A percentile compares a stretch with the other conserved stretches of the same genome.
phyloP scores from a whole-genome alignment of 371 early-diverging fungal genomes.

The Mucor sp. region DNA sequence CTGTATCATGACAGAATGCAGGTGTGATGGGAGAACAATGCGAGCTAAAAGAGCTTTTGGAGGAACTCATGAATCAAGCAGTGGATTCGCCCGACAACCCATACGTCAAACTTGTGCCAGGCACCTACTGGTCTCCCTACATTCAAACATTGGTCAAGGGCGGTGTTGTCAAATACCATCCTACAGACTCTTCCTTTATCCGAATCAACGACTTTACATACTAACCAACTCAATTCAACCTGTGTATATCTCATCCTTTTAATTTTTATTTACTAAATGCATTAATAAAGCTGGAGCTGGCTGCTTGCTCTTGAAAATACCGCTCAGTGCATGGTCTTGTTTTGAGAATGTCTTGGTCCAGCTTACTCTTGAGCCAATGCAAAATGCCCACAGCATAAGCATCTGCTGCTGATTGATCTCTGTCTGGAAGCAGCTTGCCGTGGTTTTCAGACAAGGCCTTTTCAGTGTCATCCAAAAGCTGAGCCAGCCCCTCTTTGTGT shows the following conservation, averaged over 20 bases:
- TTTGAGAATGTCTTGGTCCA: slow-evolving; percentile 6
- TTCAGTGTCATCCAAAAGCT: neutral
- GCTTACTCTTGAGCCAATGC: slow-evolving; percentile 7
- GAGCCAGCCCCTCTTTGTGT: neutral
- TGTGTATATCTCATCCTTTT: neutral
- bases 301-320: slow-evolving; percentile 9
- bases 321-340: neutral
- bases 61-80: slow-evolving; percentile 61
- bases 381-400: slow-evolving; percentile 3
- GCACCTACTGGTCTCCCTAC: slow-evolving; percentile 59
- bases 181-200: slow-evolving; percentile 47
- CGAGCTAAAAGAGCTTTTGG: slow-evolving; percentile 36
- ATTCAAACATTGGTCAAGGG: slow-evolving; percentile 58
- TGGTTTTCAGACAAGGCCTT: neutral
- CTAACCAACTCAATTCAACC: neutral
- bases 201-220: slow-evolving; percentile 46
- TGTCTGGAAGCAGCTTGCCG: neutral
- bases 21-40: slow-evolving; percentile 24
- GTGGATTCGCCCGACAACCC: slow-evolving; percentile 47
- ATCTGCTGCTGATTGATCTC: neutral
- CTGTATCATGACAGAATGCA: slow-evolving; percentile 12
- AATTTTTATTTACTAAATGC: slow-evolving; percentile 7
- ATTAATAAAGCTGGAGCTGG: slow-evolving; percentile 10
- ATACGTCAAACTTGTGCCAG: slow-evolving; percentile 43
- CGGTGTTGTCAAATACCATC: slow-evolving; percentile 55